phyloP scores from a whole-genome alignment of 2,329 filamentous ascomycete genomes.

The Knoxdaviesia capensis region DNA sequence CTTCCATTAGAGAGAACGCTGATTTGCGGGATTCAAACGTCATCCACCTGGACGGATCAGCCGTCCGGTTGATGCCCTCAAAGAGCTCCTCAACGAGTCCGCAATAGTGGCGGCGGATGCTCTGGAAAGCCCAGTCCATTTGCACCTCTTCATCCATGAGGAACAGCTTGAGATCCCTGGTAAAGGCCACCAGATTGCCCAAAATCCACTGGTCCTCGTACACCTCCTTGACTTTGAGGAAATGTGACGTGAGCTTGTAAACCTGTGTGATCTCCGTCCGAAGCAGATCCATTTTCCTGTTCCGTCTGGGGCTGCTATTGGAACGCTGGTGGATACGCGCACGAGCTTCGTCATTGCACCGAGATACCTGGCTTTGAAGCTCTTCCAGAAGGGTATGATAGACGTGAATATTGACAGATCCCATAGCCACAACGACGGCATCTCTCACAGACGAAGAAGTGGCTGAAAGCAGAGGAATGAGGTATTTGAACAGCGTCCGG shows the following conservation, averaged over 20 bases:
- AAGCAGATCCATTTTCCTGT: conserved; percentile 65
- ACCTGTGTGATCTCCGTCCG: conserved; percentile 92
- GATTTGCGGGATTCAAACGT: conserved; percentile 93
- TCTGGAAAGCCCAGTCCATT: conserved; percentile 86
- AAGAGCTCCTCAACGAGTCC: conserved; percentile 85
- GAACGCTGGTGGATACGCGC: conserved; percentile 71
- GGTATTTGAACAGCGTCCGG: conserved; percentile 70
- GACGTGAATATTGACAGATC: conserved; percentile 86
- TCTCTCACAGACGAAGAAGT: conserved; percentile 66
- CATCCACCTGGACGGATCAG: conserved; percentile 82
- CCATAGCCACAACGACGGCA: conserved; percentile 77
- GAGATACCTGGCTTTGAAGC: conserved; percentile 65
- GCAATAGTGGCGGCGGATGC: conserved; percentile 80
- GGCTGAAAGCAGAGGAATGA: conserved; percentile 71
- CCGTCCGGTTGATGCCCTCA: conserved; percentile 70
- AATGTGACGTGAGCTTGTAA: conserved; percentile 83
- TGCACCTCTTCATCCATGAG: conserved; percentile 89
- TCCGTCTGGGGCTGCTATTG: conserved; percentile 63
- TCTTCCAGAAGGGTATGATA: conserved; percentile 83
- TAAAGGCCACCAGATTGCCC: conserved; percentile 70
- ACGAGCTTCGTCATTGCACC: conserved; percentile 77
- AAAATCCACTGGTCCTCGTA: conserved; percentile 81
- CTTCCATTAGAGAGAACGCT: conserved; percentile 91
- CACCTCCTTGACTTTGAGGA: conserved; percentile 58
- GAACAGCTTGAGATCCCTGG: conserved; percentile 83